These are phyloP conservation scores for Rhodomyrtus tomentosa DNA, from an alignment of 345 rosid genomes.

Conservation along the genomic window DNA sequence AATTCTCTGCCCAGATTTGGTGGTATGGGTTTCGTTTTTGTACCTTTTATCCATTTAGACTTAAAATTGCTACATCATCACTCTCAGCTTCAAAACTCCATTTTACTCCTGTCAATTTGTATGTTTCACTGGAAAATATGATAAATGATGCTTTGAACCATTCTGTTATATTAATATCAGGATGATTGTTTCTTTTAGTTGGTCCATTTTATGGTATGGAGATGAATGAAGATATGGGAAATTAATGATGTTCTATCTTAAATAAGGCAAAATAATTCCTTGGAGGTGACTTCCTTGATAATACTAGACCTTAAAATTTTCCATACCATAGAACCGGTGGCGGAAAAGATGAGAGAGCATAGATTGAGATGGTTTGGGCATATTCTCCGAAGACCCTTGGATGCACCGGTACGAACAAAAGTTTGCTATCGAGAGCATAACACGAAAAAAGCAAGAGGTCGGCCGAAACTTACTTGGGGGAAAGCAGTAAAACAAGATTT, in stretches of 20 bases:
- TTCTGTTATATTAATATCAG: not conserved
- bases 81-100: not conserved
- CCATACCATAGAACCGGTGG: not conserved
- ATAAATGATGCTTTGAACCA: not conserved
- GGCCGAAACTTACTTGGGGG: no score
- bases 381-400: no score
- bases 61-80: not conserved
- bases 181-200: not conserved
- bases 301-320: not conserved
- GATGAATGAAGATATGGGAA: not conserved
- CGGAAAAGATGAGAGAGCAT: no score
- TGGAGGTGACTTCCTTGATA: not conserved
- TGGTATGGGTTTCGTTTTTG: constrained; percentile 10
- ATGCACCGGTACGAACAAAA: no score
- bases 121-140: not conserved
- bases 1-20: constrained; percentile 3
- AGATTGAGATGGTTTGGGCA: no score
- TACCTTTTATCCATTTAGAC: not conserved
- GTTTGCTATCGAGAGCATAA: no score
- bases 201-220: not conserved
- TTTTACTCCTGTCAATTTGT: not conserved
- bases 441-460: no score
- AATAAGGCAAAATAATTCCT: not conserved
- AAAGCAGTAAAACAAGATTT: no score
- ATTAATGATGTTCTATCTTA: not conserved